These are phyloP conservation scores for Glycine latifolia DNA, from an alignment of 306 rosid genomes.

Conservation along the genomic window DNA sequence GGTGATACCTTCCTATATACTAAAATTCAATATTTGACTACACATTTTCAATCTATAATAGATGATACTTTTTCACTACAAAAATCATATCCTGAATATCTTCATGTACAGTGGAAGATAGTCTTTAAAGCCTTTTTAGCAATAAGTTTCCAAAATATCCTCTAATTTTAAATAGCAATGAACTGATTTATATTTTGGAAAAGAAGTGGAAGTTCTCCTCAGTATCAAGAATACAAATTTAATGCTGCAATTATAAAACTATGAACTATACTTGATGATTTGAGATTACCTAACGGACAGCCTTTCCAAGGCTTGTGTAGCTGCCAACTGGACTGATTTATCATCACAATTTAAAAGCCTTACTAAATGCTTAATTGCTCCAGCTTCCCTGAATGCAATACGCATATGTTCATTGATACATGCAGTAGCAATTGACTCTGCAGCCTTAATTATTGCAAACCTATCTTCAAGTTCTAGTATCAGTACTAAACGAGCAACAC, in stretches of 20 bases:
- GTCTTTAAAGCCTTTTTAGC: background rate
- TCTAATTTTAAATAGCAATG: slow-evolving; percentile 14
- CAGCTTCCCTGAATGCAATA: slow-evolving; percentile 89
- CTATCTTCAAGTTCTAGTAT: slow-evolving; percentile 79
- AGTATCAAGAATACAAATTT: slow-evolving; percentile 5
- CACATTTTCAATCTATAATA: slow-evolving; percentile 1
- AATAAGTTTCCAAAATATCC: slow-evolving; percentile 11
- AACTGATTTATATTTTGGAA: background rate
- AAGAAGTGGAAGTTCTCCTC: background rate
- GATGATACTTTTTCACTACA: slow-evolving; percentile 2
- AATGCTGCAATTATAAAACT: slow-evolving; percentile 29
- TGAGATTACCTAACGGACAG: slow-evolving; percentile 74
- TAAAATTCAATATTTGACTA: slow-evolving; percentile 25
- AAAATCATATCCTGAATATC: slow-evolving; percentile 33
- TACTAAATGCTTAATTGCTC: slow-evolving; percentile 75
- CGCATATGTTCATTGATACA: slow-evolving; percentile 84
- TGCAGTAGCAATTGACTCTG: slow-evolving; percentile 75
- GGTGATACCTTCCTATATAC: background rate
- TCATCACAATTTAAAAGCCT: slow-evolving; percentile 60
- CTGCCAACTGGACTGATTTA: slow-evolving; percentile 61
- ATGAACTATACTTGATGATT: slow-evolving; percentile 11
- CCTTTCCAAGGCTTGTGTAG: slow-evolving; percentile 71
- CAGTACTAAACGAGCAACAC: slow-evolving; percentile 86
- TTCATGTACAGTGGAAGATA: background rate
- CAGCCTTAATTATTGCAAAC: slow-evolving; percentile 67